These are phyloP conservation scores for Lipomyces starkeyi DNA, from an alignment of 805 yeast genomes.

Conservation along the genomic window DNA sequence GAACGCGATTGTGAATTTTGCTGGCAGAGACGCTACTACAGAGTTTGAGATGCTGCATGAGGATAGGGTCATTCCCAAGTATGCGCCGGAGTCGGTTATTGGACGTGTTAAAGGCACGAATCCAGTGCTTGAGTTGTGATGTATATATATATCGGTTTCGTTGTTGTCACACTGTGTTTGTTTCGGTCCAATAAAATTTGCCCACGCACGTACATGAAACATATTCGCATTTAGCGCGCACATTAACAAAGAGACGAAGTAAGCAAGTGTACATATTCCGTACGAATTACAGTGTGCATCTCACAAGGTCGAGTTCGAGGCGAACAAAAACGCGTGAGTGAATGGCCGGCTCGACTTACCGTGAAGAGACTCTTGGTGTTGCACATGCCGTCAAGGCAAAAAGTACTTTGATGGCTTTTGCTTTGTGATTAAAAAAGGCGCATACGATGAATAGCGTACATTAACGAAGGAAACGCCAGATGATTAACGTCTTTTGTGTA, in stretches of 20 bases:
- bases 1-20: conserved; percentile 69
- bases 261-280: too few species aligned
- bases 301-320: too few species aligned
- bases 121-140: conserved; percentile 51
- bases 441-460: not conserved
- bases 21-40: conserved; percentile 78
- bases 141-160: not conserved
- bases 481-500: not conserved
- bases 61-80: conserved; percentile 58
- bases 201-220: too few species aligned
- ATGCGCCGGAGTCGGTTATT: conserved; percentile 55
- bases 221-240: too few species aligned
- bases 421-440: too few species aligned
- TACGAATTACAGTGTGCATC: too few species aligned
- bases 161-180: not conserved
- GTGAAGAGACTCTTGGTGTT: too few species aligned
- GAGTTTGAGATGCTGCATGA: conserved; percentile 70
- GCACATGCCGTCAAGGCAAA: too few species aligned
- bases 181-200: not conserved
- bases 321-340: too few species aligned
- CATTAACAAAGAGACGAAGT: too few species aligned
- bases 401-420: too few species aligned
- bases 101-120: conserved; percentile 58
- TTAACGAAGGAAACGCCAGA: not conserved
- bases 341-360: too few species aligned